These are phyloP conservation scores for Pugionium dolabratum DNA, from an alignment of 345 rosid genomes.

Conservation along the genomic window DNA sequence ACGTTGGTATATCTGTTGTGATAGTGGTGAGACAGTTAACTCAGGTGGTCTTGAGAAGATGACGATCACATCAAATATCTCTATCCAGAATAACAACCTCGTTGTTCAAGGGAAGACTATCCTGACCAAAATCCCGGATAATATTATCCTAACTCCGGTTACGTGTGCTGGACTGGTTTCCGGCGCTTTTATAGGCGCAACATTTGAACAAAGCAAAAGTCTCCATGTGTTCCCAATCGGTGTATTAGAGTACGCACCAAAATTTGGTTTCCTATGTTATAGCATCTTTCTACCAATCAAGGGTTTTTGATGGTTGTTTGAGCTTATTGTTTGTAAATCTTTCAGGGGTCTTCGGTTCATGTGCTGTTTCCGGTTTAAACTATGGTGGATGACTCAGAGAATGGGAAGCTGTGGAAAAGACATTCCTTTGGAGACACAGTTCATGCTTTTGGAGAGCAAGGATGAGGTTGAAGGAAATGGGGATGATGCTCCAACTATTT, in stretches of 20 bases:
- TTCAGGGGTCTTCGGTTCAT: conserved; percentile 76
- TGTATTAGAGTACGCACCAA: conserved; percentile 62
- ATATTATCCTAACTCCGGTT: conserved; percentile 70
- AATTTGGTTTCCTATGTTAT: neutral
- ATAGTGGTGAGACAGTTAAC: conserved; percentile 19
- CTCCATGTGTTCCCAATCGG: conserved; percentile 95
- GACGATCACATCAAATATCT: conserved; percentile 80
- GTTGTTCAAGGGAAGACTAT: conserved; percentile 94
- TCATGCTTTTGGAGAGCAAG: conserved; percentile 85
- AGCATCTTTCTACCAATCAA: neutral
- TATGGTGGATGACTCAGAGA: conserved; percentile 99
- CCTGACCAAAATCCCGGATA: conserved; percentile 81
- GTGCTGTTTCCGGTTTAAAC: conserved; percentile 92
- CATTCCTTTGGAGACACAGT: conserved; percentile 95
- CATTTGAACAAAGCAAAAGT: conserved; percentile 74
- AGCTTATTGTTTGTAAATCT: conserved; percentile 24
- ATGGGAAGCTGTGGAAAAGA: conserved; percentile 92
- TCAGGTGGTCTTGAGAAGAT: conserved; percentile 38
- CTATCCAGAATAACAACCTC: conserved; percentile 73
- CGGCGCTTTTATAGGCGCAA: conserved; percentile 88
- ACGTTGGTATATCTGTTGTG: conserved; percentile 11
- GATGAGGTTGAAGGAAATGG: conserved; percentile 50
- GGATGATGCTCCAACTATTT: conserved; percentile 59
- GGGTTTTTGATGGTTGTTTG: conserved; percentile 1
- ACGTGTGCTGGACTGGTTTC: conserved; percentile 62